phyloP scores from a whole-genome alignment of 2,329 filamentous ascomycete genomes.

The Fusarium redolens region DNA sequence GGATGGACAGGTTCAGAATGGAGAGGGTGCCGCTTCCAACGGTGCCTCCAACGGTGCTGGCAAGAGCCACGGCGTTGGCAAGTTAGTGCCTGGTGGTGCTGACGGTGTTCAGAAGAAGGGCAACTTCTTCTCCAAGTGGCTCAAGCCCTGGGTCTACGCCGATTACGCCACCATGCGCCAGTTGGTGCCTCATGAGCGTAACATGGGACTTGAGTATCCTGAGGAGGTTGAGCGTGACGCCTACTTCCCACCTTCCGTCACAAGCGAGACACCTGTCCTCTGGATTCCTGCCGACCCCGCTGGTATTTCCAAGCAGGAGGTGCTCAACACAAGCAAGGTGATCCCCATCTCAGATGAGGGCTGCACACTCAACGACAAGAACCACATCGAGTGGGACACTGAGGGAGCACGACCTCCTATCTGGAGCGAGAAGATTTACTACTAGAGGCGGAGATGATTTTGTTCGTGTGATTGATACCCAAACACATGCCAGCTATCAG shows the following conservation, averaged over 20 bases:
- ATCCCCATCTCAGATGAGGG: slow-evolving; percentile 80
- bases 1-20: slow-evolving; percentile 33
- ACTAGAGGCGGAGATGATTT: slow-evolving; percentile 46
- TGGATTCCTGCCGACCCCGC: slow-evolving; percentile 81
- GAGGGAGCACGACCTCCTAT: slow-evolving; percentile 57
- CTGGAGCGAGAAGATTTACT: slow-evolving; percentile 58
- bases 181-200: slow-evolving; percentile 71
- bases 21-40: slow-evolving; percentile 19
- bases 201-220: slow-evolving; percentile 65
- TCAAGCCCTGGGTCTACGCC: slow-evolving; percentile 81
- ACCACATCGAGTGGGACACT: slow-evolving; percentile 56
- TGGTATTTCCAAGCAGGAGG: slow-evolving; percentile 77
- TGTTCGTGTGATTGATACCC: slow-evolving; percentile 45
- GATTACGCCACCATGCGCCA: slow-evolving; percentile 78
- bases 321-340: slow-evolving; percentile 72
- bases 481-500: slow-evolving; percentile 38
- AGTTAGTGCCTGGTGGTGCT: slow-evolving; percentile 37
- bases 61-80: slow-evolving; percentile 38
- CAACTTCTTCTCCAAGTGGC: slow-evolving; percentile 67
- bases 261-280: slow-evolving; percentile 68
- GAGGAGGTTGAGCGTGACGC: slow-evolving; percentile 72
- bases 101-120: slow-evolving; percentile 57
- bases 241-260: slow-evolving; percentile 78
- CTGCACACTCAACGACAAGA: slow-evolving; percentile 75
- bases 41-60: slow-evolving; percentile 24